Base-by-base conservation (phyloP, 1,139 yeast genomes). In the Saccharomyces pastorianus region DNA sequence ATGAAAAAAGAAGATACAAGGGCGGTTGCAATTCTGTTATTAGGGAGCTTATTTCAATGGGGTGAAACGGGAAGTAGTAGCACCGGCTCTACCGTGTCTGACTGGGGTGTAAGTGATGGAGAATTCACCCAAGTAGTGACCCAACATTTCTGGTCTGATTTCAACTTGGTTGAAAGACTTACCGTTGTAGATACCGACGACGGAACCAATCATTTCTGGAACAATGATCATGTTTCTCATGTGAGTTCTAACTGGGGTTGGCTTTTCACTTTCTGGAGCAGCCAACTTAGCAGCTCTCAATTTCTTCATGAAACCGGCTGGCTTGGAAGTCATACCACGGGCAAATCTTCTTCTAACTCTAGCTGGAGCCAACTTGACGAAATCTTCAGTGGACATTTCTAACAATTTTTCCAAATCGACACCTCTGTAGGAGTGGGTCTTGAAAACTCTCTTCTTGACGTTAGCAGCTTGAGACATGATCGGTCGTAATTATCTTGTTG, bases 91-190 rank as follows among this genome's bases (percentile, higher is more conserved):
- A 83, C 98, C 98, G 84, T 91, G 98, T 85, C 95, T 88, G 77
- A 93, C 98, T 76, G 99, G 99, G 78, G 96, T 88, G 85, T 95
- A 95, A 73, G 99, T 82, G 80, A 95, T 93, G 75, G 99, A 93
- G 88, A 95, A 93, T 83, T 95, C 99, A 82, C 97, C 99, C 74
- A 95, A 88, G 95, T 95, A 95, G 87, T 91, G 96, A 76, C 99
- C 99, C 76, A 91, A 91, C 99, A 95, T 93, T 83, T 95, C 99
- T 73, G 99, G 97, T 79, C 83, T 90, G 80, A 95, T 81, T 80
- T 95, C 99, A 78, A 93, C 97, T 73, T 87, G 88, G 96, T 91
- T 93, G 95, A 95, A 95, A 71, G 83, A 90, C 84, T 95, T 95
- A 83, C 99, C 99, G 85, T 95, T 95, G 96, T 95, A 93, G 72